Evolutionary conservation across 2,329 filamentous ascomycete species (phyloP), one percentile per base, ranked within the genome.

Genomic region (Ophiostoma novo-ulmi): DNA sequence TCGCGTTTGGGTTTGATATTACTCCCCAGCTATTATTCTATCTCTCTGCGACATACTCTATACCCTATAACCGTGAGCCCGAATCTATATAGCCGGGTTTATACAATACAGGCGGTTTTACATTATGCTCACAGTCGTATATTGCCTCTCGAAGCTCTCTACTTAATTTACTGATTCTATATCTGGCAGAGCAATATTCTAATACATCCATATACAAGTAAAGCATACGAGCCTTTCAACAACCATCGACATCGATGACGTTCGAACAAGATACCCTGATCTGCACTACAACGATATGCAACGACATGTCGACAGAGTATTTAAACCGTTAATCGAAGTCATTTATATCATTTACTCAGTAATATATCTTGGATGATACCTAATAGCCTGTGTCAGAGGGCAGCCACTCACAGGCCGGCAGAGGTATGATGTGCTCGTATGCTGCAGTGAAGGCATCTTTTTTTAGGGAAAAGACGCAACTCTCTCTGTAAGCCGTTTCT

Each of bases 371-470:
- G 17, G 20, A 48, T 48, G 17, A n/a, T 7, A 48, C 31, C 20
- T 36, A 8, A 8, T 7, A 38, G 17, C 31, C n/a, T 26, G 20
- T 38, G 61, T 36, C 35, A 14, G 8, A 11, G 35, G 35, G 20
- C 61, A 64, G 61, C 61, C 61, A 64, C 35, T 64, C 61, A 64
- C 61, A 39, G 61, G 31, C 35, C 20, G 20, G 26, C 35, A n/a
- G 35, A 20, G 61, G 14, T 20, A 64, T 64, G 61, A 64, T 64
- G 61, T 64, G 61, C 35, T 64, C 20, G 61, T 13, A 31, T 20
- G 61, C 61, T 35, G 35, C 61, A 58, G 61, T 5, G 61, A 64
- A 36, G 35, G 61, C 61, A 64, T 64, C 61, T 64, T 64, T 36
- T 36, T 20, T 10, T 5, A 17, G 14, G 14, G 1, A 36, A 38